These are phyloP conservation scores for Epichloe hybrida DNA, from an alignment of 2,329 filamentous ascomycete genomes.

Conservation along the genomic window DNA sequence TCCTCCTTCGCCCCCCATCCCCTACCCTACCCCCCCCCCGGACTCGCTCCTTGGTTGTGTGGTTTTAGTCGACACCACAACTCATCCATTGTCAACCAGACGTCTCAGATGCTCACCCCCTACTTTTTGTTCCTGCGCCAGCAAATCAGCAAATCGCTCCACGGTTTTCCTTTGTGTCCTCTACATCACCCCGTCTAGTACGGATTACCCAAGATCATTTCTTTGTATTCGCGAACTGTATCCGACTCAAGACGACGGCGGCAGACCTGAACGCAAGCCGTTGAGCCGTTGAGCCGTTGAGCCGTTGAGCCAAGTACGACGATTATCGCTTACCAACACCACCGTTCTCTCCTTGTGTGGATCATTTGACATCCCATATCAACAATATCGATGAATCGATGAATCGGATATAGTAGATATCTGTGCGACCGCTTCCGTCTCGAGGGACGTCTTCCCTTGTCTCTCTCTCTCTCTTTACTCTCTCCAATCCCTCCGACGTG, in stretches of 20 bases:
- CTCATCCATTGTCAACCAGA: neutral
- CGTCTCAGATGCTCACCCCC: neutral
- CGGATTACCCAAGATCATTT: no score
- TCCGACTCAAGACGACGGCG: no score
- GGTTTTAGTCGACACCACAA: neutral
- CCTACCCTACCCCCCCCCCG: no score
- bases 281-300: no score
- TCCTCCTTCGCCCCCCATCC: no score
- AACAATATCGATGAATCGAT: slow-evolving; percentile 1
- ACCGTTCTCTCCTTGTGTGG: neutral
- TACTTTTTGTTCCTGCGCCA: neutral
- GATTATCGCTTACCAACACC: neutral
- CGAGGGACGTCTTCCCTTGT: neutral
- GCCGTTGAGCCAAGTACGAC: no score
- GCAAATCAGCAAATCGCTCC: neutral
- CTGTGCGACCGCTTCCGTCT: slow-evolving; percentile 1
- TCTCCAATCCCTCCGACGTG: neutral
- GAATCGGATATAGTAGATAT: neutral
- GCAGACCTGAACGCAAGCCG: no score
- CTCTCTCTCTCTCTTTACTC: neutral
- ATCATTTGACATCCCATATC: neutral
- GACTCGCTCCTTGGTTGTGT: neutral
- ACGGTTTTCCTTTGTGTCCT: neutral
- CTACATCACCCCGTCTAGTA: no score
- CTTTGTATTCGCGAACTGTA: no score